A percentile compares a stretch with the other conserved stretches of the same genome.
These are phyloP conservation scores for Aspergillus heteromorphus DNA, from an alignment of 495 filamentous ascomycete genomes.

Conservation along the genomic window DNA sequence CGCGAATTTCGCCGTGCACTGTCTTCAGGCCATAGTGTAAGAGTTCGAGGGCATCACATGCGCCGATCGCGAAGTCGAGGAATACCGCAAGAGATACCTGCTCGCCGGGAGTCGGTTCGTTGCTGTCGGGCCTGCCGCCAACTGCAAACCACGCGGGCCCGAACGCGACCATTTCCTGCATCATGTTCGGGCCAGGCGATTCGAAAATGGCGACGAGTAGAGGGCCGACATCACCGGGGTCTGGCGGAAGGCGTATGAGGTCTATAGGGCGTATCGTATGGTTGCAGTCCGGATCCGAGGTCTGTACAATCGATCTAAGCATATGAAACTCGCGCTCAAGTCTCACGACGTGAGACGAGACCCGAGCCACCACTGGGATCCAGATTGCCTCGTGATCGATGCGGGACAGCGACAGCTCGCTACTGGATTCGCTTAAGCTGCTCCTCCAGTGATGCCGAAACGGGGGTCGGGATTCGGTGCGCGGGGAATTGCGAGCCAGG, in stretches of 20 bases:
- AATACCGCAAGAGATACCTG: conserved; percentile 67
- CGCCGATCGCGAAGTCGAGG: conserved; percentile 83
- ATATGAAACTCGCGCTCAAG: conserved; percentile 84
- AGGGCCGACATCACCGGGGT: conserved; percentile 56
- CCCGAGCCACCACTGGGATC: conserved; percentile 61
- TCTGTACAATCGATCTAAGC: conserved; percentile 60
- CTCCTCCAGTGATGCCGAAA: conserved; percentile 34
- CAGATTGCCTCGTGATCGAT: conserved; percentile 39
- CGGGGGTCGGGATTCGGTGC: conserved; percentile 32
- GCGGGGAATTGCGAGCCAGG: conserved; percentile 43
- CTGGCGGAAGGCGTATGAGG: conserved; percentile 57
- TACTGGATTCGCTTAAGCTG: conserved; percentile 47
- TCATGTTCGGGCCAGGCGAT: conserved; percentile 66
- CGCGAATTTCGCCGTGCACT: conserved; percentile 81
- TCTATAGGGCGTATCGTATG: conserved; percentile 75
- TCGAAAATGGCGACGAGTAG: conserved; percentile 74
- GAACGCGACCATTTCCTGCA: conserved; percentile 64
- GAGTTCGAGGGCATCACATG: conserved; percentile 77
- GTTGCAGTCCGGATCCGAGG: conserved; percentile 64
- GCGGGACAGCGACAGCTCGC: conserved; percentile 38
- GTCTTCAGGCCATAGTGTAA: conserved; percentile 77
- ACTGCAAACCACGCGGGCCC: conserved; percentile 68
- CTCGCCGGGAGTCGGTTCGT: conserved; percentile 45
- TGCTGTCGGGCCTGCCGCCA: conserved; percentile 44
- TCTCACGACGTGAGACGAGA: conserved; percentile 73